Percentiles rank a stretch among this genome's conserved stretches.
These are phyloP conservation scores for Gaeumannomyces tritici DNA, from an alignment of 2,329 filamentous ascomycete genomes.

Conservation along the genomic window DNA sequence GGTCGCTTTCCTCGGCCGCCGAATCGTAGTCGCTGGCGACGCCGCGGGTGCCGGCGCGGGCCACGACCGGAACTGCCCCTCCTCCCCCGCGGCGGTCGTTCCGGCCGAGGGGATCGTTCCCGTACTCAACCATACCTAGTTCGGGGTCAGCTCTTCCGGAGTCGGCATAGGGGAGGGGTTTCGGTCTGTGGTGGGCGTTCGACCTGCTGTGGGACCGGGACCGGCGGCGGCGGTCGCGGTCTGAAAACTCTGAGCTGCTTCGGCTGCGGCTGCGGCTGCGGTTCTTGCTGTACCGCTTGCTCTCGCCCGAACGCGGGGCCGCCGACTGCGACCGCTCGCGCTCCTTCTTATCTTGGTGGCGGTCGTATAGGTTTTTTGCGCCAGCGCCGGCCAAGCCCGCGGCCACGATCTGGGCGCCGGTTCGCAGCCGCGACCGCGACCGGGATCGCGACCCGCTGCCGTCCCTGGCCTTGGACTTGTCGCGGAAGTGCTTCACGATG, in stretches of 20 bases:
- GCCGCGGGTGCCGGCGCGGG: slow-evolving; percentile 27
- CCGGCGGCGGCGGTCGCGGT: slow-evolving; percentile 11
- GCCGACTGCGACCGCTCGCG: slow-evolving; percentile 12
- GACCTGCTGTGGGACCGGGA: slow-evolving; percentile 16
- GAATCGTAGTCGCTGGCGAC: slow-evolving; percentile 31
- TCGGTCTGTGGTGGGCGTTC: slow-evolving; percentile 23
- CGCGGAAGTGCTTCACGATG: slow-evolving; percentile 45
- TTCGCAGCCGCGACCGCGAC: slow-evolving; percentile 36
- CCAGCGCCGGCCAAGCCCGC: slow-evolving; percentile 51
- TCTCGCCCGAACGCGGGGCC: neutral
- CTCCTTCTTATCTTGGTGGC: slow-evolving; percentile 51
- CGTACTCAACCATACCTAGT: slow-evolving; percentile 61
- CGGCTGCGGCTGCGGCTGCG: slow-evolving; percentile 15
- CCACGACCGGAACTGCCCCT: slow-evolving; percentile 8
- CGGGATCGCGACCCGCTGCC: slow-evolving; percentile 19
- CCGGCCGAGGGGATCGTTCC: slow-evolving; percentile 43
- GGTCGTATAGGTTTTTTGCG: slow-evolving; percentile 52
- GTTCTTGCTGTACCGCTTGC: slow-evolving; percentile 2
- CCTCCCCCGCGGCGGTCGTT: slow-evolving; percentile 21
- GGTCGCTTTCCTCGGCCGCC: slow-evolving; percentile 29
- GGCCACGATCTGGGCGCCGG: slow-evolving; percentile 51
- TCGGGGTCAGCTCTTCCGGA: slow-evolving; percentile 44
- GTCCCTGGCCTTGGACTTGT: slow-evolving; percentile 39
- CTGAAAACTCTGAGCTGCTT: slow-evolving; percentile 16
- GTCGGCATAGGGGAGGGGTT: slow-evolving; percentile 33